Conservation (phyloP, 176 grass and related monocot genomes). For the Olyra latifolia region DNA sequence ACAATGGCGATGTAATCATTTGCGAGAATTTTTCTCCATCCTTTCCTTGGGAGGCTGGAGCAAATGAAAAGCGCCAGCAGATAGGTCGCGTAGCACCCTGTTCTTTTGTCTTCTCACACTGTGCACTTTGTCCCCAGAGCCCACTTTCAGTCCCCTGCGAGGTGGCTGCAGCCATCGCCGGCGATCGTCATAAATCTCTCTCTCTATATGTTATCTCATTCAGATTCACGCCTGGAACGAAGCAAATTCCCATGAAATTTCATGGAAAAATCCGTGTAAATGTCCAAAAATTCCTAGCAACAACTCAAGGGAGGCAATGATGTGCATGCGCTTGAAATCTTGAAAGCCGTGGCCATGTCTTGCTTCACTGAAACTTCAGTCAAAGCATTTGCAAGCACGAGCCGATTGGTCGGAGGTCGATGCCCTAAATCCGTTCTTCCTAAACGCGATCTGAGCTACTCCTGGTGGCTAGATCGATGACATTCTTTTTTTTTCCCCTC, state of each 20-base stretch:
- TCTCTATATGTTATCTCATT: neutral
- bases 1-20: slow-evolving; percentile 49
- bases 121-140: slow-evolving; percentile 40
- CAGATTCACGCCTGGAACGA: neutral
- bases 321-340: too few relatives aligned
- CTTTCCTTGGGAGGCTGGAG: slow-evolving; percentile 36
- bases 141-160: slow-evolving; percentile 43
- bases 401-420: too few relatives aligned
- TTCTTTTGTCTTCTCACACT: slow-evolving; percentile 54
- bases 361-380: too few relatives aligned
- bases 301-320: neutral
- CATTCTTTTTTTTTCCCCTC: too few relatives aligned
- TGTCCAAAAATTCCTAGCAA: neutral
- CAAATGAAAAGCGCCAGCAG: slow-evolving; percentile 46
- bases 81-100: slow-evolving; percentile 34
- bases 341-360: too few relatives aligned
- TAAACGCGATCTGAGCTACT: too few relatives aligned
- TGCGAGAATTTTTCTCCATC: slow-evolving; percentile 24
- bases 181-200: slow-evolving; percentile 12
- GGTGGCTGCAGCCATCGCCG: slow-evolving; percentile 39
- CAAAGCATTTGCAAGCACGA: too few relatives aligned
- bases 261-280: neutral
- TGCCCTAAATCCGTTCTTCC: too few relatives aligned
- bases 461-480: too few relatives aligned
- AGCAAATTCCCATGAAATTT: too few relatives aligned